Evolutionary conservation across 768 basidiomycete species (phyloP).

Genomic region (Cyclocybe cylindracea): DNA sequence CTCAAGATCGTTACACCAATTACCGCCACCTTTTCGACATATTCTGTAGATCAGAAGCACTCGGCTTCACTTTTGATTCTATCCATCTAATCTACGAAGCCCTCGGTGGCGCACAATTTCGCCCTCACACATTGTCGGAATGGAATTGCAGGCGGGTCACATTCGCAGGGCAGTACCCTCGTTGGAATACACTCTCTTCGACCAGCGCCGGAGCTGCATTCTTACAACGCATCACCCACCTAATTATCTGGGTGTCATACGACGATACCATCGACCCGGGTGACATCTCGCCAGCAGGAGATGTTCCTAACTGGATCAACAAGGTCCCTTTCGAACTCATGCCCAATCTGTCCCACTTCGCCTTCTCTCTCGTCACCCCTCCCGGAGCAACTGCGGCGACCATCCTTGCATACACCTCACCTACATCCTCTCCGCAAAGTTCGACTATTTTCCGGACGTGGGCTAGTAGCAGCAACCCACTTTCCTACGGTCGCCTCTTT

Average conservation of each 20-base stretch:
- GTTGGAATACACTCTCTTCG: conserved; percentile 34
- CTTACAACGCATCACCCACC: conserved; percentile 36
- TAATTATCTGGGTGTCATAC: conserved; percentile 31
- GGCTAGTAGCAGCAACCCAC: conserved; percentile 20
- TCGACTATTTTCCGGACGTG: conserved; percentile 19
- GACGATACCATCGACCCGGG: not conserved
- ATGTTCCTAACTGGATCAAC: conserved; percentile 23
- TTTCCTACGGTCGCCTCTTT: conserved; percentile 19
- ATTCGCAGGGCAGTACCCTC: conserved; percentile 27
- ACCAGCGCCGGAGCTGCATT: conserved; percentile 31
- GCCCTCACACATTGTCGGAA: conserved; percentile 7
- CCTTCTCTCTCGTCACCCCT: conserved; percentile 23
- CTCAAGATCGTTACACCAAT: conserved; percentile 10
- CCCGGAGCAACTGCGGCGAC: conserved; percentile 4
- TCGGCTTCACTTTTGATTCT: conserved; percentile 33
- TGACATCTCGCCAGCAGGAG: conserved; percentile 4
- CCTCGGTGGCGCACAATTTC: conserved; percentile 15
- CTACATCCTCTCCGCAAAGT: not conserved
- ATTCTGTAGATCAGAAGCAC: conserved; percentile 26
- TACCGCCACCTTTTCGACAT: conserved; percentile 27
- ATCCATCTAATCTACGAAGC: conserved; percentile 36
- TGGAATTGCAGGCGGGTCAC: conserved; percentile 32
- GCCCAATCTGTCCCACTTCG: conserved; percentile 33
- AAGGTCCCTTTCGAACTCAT: conserved; percentile 32
- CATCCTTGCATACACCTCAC: conserved; percentile 17